Conservation (phyloP, 2,329 filamentous ascomycete genomes). For the Colletotrichum orchidophilum region DNA sequence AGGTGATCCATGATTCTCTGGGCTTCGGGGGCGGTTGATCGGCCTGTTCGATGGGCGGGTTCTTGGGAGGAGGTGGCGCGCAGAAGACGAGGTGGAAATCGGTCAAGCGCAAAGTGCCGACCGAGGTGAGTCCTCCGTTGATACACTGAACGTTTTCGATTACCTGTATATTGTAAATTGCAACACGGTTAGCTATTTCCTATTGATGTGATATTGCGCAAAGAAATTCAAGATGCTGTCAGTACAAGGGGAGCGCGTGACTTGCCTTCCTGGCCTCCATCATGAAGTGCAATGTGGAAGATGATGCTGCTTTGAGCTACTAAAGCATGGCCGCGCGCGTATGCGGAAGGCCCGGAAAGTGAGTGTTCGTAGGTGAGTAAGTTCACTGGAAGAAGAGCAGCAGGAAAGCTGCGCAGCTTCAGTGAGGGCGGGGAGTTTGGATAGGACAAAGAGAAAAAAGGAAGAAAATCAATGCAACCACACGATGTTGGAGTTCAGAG, state of each 20-base stretch:
- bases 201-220: background rate
- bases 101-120: slow-evolving; percentile 68
- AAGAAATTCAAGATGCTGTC: background rate
- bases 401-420: slow-evolving; percentile 16
- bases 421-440: background rate
- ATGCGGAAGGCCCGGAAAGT: slow-evolving; percentile 12
- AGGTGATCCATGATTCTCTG: slow-evolving; percentile 90
- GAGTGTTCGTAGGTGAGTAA: background rate
- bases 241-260: slow-evolving; percentile 3
- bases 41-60: slow-evolving; percentile 33
- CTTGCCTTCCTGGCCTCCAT: slow-evolving; percentile 55
- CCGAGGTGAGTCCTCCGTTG: slow-evolving; percentile 65
- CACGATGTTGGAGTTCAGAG: slow-evolving; percentile 1
- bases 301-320: slow-evolving; percentile 30
- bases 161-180: slow-evolving; percentile 44
- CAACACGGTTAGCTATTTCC: slow-evolving; percentile 34
- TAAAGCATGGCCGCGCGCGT: slow-evolving; percentile 27
- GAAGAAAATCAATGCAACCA: background rate
- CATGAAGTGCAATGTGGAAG: slow-evolving; percentile 22
- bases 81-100: slow-evolving; percentile 69
- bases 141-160: slow-evolving; percentile 69
- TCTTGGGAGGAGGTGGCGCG: slow-evolving; percentile 47
- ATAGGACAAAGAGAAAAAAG: background rate
- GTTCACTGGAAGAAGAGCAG: slow-evolving; percentile 26
- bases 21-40: slow-evolving; percentile 41